Base-by-base conservation (phyloP, 1,139 yeast species). In the Taphrina wiesneri region DNA sequence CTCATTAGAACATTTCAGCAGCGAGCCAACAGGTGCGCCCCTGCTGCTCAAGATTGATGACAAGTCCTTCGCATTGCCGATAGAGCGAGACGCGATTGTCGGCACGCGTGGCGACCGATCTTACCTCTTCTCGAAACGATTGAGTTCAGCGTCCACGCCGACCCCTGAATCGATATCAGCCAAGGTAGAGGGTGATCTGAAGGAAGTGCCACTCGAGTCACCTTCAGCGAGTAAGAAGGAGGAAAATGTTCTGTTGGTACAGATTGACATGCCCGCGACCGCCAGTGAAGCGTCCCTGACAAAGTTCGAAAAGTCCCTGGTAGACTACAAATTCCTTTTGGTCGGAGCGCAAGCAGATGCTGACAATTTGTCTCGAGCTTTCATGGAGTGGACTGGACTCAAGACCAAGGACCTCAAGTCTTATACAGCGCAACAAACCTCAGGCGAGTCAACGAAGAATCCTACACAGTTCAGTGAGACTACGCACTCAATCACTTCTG, bases 271-370 rank as follows among this genome's bases (percentile, higher is more conserved):
- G 59, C 41, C 59, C 2, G 49, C 17, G 21, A 39, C 59, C 25
- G 59, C 59, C n/a, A 39, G 47, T 15, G 64, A 60, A 32, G 56
- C 64, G 13, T 45, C 52, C n/a, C 30, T 60, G 41, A 53, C 56
- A 39, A 34, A 30, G 28, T 49, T 60, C 34, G 64, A 60, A 23
- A 39, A 41, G 32, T 25, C 25, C 6, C 52, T 60, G 17, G 64
- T 60, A 9, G 64, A 60, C 17, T 45, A 52, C 28, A 41, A 51
- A 15, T 60, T 32, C 43, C 46, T 60, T 32, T n/a, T 51, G 49
- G 56, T 53, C 23, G 64, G 64, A 2, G 45, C 57, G 19, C 64
- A 60, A 51, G 64, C 64, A 2, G 64, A 60, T 51, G 64, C 64
- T 2, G 64, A 60, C 41, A 41, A 49, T 28, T 41, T 60, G 4